Evolutionary conservation across 768 basidiomycete genomes (phyloP), one percentile per base, ranked within the genome.

Genomic region (Lepiota venenata): DNA sequence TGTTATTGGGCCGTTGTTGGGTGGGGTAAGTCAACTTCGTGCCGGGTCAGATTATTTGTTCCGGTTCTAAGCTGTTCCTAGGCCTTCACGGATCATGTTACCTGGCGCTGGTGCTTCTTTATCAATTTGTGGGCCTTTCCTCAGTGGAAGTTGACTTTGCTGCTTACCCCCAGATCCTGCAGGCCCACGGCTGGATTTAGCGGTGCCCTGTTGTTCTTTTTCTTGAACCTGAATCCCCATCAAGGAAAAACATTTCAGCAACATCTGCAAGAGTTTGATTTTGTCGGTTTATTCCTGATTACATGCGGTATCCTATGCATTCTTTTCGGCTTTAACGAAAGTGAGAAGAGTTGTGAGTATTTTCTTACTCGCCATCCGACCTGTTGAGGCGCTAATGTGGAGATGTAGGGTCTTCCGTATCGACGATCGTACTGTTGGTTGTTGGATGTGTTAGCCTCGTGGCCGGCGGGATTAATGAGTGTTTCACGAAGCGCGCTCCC

Each of bases 101-200:
- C 83, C 1, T 93, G 91, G 91, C 70, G 91, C 71, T 92, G 91
- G 91, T 88, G 86, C 64, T 90, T 90, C 68, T 88, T 82, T 64
- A 84, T 90, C 60, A 89, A 88, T 60, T 60, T 90, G 86, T 85
- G 63, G 52, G 81, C 57, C n/a, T 22, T 36, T 10, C 0, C 36
- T 3, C 25, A 1, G 29, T 29, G 21, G 15, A 1, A 38, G 14
- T 20, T 5, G 16, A 9, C n/a, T 27, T 40, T 21, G 27, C 50
- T n/a, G 16, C 21, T 43, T 22, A 35, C 4, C 25, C 25, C 43
- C 14, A 15, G 41, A 32, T 43, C 11, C 25, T 25, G 8, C 15
- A 89, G 88, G 38, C 90, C 90, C 1, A 89, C 86, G 0, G 89
- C 87, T 20, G 88, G 85, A 40, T 59, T 85, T 27, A 85, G 85